Base-by-base conservation (phyloP, 2,329 filamentous ascomycete genomes). In the Claviceps cyperi region DNA sequence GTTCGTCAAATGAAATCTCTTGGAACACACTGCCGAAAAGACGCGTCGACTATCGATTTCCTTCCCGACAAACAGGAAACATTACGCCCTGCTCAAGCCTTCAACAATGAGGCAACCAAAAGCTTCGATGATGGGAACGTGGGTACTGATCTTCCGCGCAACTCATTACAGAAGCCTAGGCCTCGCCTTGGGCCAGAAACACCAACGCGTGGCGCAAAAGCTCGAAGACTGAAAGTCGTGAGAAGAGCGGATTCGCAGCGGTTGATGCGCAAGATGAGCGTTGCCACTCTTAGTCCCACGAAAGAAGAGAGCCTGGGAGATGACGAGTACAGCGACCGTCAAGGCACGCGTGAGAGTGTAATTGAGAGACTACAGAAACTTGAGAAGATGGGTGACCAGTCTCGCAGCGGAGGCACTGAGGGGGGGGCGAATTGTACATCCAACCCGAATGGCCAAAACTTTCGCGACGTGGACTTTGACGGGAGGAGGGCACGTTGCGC, bases 1-100 rank as follows among this genome's bases (percentile, higher is more conserved):
- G 76, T 82, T 43, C 68, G 72, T 39, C 76, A 84, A 51, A 73
- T 84, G 68, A 75, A 67, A 51, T 70, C 66, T 41, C 58, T 81
- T 1, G 63, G 63, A 1, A 58, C 59, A 17, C 58, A 63, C 32
- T 55, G 54, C 24, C 56, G 54, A 14, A 58, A 54, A 17, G 55
- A 60, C 14, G 40, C 49, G 11, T 58, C 56, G 5, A 50, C 57
- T 1, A 15, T 56, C 3, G 48, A 51, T 22, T 32, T 32, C 28
- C 46, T 54, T 1, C 48, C 21, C 35, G 43, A 41, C n/a, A 53
- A 51, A 22, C 50, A 51, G 13, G 47, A 46, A 7, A 11, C 22
- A 21, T 17, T 35, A 4, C 32, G 24, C 17, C 22, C 47, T 14
- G 19, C 36, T 6, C 24, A 37, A 17, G 19, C 11, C 15, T 49